Percentiles rank a stretch among this genome's conserved stretches.
Evolutionary conservation across 352 stramenopile genomes (phyloP).

Genomic region (Pythium sp.): DNA sequence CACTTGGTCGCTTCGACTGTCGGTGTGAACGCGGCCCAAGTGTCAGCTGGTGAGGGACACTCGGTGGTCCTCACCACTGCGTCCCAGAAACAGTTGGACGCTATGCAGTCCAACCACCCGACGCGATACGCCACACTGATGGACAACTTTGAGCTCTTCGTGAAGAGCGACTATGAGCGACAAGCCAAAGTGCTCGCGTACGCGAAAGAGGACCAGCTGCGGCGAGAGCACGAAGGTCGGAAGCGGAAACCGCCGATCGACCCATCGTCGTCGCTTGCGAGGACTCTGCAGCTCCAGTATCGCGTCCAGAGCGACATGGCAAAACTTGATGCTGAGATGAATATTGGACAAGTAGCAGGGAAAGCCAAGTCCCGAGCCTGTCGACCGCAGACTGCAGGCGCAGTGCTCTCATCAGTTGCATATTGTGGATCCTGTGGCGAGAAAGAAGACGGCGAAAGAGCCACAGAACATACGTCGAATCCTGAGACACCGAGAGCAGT

Average conservation of each 20-base stretch:
- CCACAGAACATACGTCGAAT: not conserved
- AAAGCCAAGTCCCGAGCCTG: not conserved
- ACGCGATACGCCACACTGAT: slow-evolving; percentile 37
- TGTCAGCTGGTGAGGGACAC: slow-evolving; percentile 46
- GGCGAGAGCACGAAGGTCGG: slow-evolving; percentile 27
- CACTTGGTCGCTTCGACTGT: slow-evolving; percentile 60
- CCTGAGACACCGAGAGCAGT: not conserved
- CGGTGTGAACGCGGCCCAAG: slow-evolving; percentile 52
- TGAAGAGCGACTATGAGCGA: slow-evolving; percentile 39
- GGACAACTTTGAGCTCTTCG: slow-evolving; percentile 33
- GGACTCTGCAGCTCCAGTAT: slow-evolving; percentile 27
- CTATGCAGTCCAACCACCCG: slow-evolving; percentile 43
- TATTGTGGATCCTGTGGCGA: not conserved
- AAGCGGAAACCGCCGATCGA: slow-evolving; percentile 38
- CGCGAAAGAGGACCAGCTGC: slow-evolving; percentile 25
- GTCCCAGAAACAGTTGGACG: slow-evolving; percentile 39
- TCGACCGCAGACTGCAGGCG: slow-evolving; percentile 9
- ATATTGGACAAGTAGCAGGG: not conserved
- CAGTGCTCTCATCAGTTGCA: not conserved
- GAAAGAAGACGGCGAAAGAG: not conserved
- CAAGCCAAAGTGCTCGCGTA: slow-evolving; percentile 30
- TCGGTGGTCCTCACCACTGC: slow-evolving; percentile 47
- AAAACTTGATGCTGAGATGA: slow-evolving; percentile 8
- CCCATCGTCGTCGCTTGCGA: slow-evolving; percentile 20
- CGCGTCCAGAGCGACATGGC: slow-evolving; percentile 27